Evolutionary conservation across 2,329 filamentous ascomycete species (phyloP).

Genomic region (Domatiomyces catenatus): DNA sequence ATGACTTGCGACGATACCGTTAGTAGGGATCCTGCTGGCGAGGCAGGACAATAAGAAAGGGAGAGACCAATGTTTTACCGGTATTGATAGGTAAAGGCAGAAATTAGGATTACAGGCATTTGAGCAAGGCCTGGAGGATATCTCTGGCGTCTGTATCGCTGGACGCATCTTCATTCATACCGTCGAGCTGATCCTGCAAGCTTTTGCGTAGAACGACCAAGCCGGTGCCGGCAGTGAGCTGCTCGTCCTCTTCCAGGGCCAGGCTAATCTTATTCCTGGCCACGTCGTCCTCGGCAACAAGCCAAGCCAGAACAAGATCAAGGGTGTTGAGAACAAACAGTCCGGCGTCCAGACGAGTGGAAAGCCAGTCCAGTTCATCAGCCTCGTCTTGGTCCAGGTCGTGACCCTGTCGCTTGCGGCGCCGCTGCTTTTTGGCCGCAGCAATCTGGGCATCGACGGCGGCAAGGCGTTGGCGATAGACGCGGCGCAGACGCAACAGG

Average conservation of each 20-base stretch:
- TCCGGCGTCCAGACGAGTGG: conserved; percentile 64
- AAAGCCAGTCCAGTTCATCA: conserved; percentile 55
- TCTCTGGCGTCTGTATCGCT: not conserved
- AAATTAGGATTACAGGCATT: not conserved
- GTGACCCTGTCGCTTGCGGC: conserved; percentile 41
- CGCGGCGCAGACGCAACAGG: conserved; percentile 54
- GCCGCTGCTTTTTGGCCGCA: conserved; percentile 29
- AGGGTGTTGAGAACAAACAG: conserved; percentile 69
- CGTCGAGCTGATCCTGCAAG: conserved; percentile 51
- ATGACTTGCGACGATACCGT: not conserved
- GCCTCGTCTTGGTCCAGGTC: conserved; percentile 44
- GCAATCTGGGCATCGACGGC: conserved; percentile 49
- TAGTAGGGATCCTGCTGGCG: not conserved
- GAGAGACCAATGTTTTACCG: not conserved
- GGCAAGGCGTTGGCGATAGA: conserved; percentile 49
- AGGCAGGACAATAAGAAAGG: not conserved
- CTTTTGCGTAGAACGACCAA: conserved; percentile 49
- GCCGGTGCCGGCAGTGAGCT: conserved; percentile 15
- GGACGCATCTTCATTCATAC: conserved; percentile 27
- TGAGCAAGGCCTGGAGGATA: not conserved
- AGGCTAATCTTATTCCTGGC: conserved; percentile 49
- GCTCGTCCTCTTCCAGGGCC: conserved; percentile 50
- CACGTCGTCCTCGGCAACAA: conserved; percentile 74
- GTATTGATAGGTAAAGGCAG: too few relatives aligned
- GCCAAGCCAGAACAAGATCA: conserved; percentile 77